These are phyloP conservation scores for Anacardium occidentale DNA, from an alignment of 345 rosid species.

Conservation along the genomic window DNA sequence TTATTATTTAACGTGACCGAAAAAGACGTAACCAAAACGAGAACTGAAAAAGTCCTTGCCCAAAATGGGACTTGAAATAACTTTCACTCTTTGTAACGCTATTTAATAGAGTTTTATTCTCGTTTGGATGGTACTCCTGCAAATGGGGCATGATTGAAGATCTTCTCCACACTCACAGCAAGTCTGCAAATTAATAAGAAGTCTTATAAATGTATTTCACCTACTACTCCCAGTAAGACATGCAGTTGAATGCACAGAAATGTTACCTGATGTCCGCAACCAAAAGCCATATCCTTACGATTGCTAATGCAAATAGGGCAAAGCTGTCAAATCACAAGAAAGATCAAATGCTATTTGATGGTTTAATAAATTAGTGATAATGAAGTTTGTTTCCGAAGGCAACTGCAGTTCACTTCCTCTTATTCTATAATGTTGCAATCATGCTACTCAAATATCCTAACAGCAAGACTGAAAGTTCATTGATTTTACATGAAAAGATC, in stretches of 20 bases:
- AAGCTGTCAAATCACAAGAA: constrained; percentile 32
- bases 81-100: not conserved
- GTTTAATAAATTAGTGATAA: not conserved
- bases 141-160: constrained; percentile 77
- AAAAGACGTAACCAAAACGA: no score
- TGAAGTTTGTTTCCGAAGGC: not conserved
- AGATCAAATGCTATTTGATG: not conserved
- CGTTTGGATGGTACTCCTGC: constrained; percentile 61
- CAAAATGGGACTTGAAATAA: not conserved
- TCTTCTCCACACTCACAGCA: constrained; percentile 85
- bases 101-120: constrained; percentile 82
- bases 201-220: constrained; percentile 7
- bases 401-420: not conserved
- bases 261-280: constrained; percentile 80
- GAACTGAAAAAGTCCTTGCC: not conserved
- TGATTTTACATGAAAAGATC: not conserved
- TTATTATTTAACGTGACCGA: no score
- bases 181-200: constrained; percentile 45
- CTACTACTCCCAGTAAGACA: constrained; percentile 4
- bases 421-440: not conserved
- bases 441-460: not conserved
- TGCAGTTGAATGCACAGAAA: not conserved
- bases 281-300: constrained; percentile 71
- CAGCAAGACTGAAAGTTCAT: not conserved
- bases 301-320: constrained; percentile 66